Conservation (phyloP, 257 asterid species). For the Solanum bulbocastanum region DNA sequence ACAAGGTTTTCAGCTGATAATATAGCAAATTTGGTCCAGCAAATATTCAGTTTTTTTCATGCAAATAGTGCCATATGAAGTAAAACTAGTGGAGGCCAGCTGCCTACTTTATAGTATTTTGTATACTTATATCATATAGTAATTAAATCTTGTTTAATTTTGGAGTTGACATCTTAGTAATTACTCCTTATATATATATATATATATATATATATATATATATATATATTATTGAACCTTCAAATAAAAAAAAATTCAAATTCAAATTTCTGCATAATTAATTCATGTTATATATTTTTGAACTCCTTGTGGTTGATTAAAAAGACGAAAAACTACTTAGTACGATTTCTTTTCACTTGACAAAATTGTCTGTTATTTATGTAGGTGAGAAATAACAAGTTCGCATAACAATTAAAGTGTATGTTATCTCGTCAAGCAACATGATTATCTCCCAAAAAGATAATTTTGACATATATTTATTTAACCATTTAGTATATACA, state of each 20-base stretch:
- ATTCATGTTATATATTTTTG: background rate
- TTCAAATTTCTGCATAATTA: background rate
- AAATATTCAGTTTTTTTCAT: slow-evolving; percentile 76
- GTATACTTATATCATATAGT: background rate
- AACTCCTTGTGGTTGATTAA: background rate
- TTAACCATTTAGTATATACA: background rate
- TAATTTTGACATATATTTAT: background rate
- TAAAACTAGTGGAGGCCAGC: background rate
- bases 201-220: background rate
- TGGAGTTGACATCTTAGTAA: background rate
- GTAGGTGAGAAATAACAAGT: background rate
- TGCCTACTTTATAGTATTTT: background rate
- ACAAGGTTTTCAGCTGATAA: slow-evolving; percentile 71
- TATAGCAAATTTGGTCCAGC: slow-evolving; percentile 86
- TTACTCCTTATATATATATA: background rate
- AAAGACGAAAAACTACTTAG: background rate
- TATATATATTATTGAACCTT: background rate
- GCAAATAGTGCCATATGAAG: slow-evolving; percentile 38
- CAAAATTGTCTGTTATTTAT: background rate
- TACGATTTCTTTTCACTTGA: background rate
- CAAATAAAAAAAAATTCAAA: background rate
- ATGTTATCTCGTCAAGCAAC: background rate
- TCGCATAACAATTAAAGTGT: background rate
- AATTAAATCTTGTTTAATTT: background rate
- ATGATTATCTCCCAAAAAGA: background rate